Evolutionary conservation across 169 alveolate genomes (phyloP).

Genomic region (Eimeria falciformis): DNA sequence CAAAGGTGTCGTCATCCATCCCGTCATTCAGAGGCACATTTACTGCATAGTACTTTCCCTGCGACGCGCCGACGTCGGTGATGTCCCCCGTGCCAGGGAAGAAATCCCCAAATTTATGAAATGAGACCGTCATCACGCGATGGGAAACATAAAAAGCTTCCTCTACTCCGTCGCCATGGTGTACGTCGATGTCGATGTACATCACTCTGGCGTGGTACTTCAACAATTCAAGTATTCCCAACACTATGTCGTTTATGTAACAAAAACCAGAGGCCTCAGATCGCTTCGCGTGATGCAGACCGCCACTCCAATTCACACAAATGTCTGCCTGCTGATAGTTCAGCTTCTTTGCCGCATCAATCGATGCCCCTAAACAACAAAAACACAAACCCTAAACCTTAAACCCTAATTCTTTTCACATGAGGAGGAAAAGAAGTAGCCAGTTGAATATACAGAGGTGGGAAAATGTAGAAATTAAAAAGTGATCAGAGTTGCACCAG

Average conservation of each 20-base stretch:
- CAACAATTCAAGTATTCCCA: constrained; percentile 97
- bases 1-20: constrained; percentile 96
- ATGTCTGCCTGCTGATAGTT: constrained; percentile 96
- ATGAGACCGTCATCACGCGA: constrained; percentile 98
- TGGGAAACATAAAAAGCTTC: constrained; percentile 96
- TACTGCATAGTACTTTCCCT: constrained; percentile 96
- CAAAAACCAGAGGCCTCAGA: constrained; percentile 99
- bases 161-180: constrained; percentile 99
- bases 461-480: too few relatives aligned
- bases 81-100: constrained; percentile 99
- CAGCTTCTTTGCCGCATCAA: constrained; percentile 96
- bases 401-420: neutral
- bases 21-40: constrained; percentile 99
- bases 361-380: constrained; percentile 91
- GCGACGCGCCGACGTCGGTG: constrained; percentile 96
- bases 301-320: constrained; percentile 99
- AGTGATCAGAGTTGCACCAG: too few relatives aligned
- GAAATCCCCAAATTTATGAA: constrained; percentile 99
- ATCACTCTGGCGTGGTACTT: constrained; percentile 98
- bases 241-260: constrained; percentile 98
- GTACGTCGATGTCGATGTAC: constrained; percentile 99
- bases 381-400: too few relatives aligned
- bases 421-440: too few relatives aligned
- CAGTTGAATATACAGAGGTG: too few relatives aligned
- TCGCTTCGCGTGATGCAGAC: constrained; percentile 98